Evolutionary conservation across 306 rosid genomes (phyloP), one percentile per base, ranked within the genome.

Genomic region (Sicyos edulis): DNA sequence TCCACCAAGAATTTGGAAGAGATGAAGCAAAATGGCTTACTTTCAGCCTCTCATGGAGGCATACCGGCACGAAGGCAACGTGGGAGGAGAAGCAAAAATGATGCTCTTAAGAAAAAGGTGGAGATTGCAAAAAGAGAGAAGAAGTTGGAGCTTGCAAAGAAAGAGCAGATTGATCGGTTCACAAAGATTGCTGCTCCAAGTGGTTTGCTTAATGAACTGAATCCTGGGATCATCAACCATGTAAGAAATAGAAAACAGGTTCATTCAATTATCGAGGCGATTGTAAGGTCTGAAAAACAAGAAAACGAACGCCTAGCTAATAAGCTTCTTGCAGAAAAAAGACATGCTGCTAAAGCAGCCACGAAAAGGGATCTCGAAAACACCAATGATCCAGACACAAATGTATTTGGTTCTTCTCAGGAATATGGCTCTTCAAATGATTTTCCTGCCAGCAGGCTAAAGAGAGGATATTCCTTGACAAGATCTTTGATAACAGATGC

Each of bases 191-290:
- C 97, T 64, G 99, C 99, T 80, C 99, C 99, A 64, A 91, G 96
- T 88, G 99, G 99, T 75, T 83, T 95, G 78, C 85, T 95, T 69
- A 89, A 81, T 79, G 97, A 84, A n/a, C 80, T 95, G 77, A 95
- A 95, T 82, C 99, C 99, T 5, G 97, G 97, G 80, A 95, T 95
- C 64, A 95, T 95, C 74, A 95, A 95, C 84, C 99, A 95, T 79
- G 99, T 95, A 63, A 86, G 99, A 82, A 95, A 95, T 72, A 86
- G 85, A 71, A 95, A 91, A 73, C 97, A 95, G 79, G 99, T 95
- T 20, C 99, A 85, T 79, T 86, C 97, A 44, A 95, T 95, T 70
- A 89, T 95, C 68, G 89, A 95, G 85, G 85, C 92, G 53, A 88
- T 95, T 72, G 97, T 95, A 61, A 90, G 75, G 75, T 89, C 96